A percentile compares a stretch with the other conserved stretches of the same genome.
phyloP scores from a whole-genome alignment of 768 basidiomycete genomes.

The Suillus discolor region DNA sequence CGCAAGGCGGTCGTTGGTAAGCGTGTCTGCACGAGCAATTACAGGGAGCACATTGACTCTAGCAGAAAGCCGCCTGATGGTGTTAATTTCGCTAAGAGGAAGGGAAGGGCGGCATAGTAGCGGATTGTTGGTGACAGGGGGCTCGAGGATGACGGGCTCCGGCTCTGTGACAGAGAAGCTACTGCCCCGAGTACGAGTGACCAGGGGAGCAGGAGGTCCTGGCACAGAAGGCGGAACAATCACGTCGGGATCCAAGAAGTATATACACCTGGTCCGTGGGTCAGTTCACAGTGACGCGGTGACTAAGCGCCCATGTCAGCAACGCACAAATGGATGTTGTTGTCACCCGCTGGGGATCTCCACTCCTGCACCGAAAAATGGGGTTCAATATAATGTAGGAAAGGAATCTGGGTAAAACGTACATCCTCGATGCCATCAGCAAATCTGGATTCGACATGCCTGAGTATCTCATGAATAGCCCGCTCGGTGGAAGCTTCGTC shows the following conservation, averaged over 20 bases:
- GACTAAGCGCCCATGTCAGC: conserved; percentile 33
- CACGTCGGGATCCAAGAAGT: conserved; percentile 84
- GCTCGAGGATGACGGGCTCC: conserved; percentile 80
- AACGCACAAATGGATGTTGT: conserved; percentile 80
- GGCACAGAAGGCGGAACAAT: conserved; percentile 74
- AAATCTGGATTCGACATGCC: conserved; percentile 73
- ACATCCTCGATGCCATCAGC: conserved; percentile 78
- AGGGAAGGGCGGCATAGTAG: conserved; percentile 67
- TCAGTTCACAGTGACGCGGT: conserved; percentile 21
- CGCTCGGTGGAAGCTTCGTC: conserved; percentile 69
- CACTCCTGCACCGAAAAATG: conserved; percentile 54
- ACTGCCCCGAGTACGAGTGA: conserved; percentile 68
- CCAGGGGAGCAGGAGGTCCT: conserved; percentile 65
- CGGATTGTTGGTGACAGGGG: conserved; percentile 74
- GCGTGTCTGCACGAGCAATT: conserved; percentile 76
- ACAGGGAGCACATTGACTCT: conserved; percentile 90
- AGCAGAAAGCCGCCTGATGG: conserved; percentile 77
- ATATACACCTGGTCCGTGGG: conserved; percentile 64
- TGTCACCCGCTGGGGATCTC: conserved; percentile 69
- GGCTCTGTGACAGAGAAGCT: conserved; percentile 73
- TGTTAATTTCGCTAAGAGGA: conserved; percentile 69
- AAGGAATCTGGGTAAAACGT: conserved; percentile 39
- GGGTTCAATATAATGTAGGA: conserved; percentile 24
- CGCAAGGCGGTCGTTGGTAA: conserved; percentile 80
- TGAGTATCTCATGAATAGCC: conserved; percentile 64